Evolutionary conservation across 202 grass and related monocot species (phyloP), one percentile per base, ranked within the genome.

Genomic region (Brachypodium distachyon): DNA sequence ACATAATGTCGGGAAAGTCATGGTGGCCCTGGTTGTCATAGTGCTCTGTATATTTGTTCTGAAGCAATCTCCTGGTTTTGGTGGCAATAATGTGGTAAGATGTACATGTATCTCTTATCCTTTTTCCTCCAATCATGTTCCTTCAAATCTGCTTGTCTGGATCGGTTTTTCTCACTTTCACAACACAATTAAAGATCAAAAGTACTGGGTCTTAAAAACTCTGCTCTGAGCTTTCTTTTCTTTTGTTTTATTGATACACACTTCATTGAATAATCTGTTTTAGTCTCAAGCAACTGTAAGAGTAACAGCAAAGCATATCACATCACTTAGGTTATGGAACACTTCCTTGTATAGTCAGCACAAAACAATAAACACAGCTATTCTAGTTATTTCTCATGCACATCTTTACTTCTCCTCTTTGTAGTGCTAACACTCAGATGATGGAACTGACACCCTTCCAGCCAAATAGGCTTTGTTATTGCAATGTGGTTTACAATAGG

Each of bases 61-160:
- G 70, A 99, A 99, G 89, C 96, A 96, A 85, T 93, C 92, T 78
- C 92, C 92, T 89, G 89, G 80, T 74, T 95, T 99, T 73, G 67
- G 70, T 81, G 92, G 85, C 59, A 83, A 77, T 61, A 96, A 84
- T 81, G 67, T 87, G 89, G 96, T 98, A 84, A 61, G 79, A 65
- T 79, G 85, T 87, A 74, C 44, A 74, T 43, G 25, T 69, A 51
- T 87, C 17, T 77, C 59, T 65, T 68, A 67, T 50, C 55, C 40
- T 84, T 61, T 76, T 63, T 26, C 64, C 14, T 64, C 18, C 46
- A 72, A 82, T 51, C n/a, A 58, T 76, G 48, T 64, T 66, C 31
- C 38, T 84, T 63, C 77, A 1, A 4, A 78, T 50, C n/a, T 49
- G 12, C 64, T 72, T 84, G 62, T 71, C 46, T 42, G 18, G 12